These are phyloP conservation scores for Calvatia gigantea DNA, from an alignment of 768 basidiomycete genomes.

Conservation along the genomic window DNA sequence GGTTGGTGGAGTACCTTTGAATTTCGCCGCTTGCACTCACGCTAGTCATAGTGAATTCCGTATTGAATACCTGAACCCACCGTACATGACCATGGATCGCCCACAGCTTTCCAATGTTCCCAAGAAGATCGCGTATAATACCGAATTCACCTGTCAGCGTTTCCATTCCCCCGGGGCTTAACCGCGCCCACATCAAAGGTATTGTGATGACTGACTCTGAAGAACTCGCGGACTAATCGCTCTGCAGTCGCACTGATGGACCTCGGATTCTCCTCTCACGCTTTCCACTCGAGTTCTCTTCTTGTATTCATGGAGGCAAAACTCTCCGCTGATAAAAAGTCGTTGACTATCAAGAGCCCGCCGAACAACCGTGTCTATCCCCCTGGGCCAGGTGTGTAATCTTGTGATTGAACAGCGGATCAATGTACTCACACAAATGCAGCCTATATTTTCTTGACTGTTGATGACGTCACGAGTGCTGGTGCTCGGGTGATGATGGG, in stretches of 20 bases:
- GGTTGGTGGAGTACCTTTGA: slow-evolving; percentile 9
- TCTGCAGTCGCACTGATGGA: slow-evolving; percentile 35
- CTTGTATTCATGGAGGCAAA: slow-evolving; percentile 32
- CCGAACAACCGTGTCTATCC: slow-evolving; percentile 35
- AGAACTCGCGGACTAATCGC: neutral
- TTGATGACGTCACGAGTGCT: slow-evolving; percentile 24
- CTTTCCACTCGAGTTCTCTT: slow-evolving; percentile 35
- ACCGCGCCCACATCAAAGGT: slow-evolving; percentile 29
- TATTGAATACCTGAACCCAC: slow-evolving; percentile 38
- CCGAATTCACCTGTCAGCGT: slow-evolving; percentile 31
- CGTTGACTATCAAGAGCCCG: slow-evolving; percentile 31
- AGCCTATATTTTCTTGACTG: neutral
- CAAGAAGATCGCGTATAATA: slow-evolving; percentile 32
- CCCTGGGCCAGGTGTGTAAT: slow-evolving; percentile 33
- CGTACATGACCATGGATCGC: slow-evolving; percentile 35
- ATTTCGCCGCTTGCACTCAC: neutral
- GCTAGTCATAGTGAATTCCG: slow-evolving; percentile 32
- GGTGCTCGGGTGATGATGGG: slow-evolving; percentile 39
- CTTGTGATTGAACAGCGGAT: no score
- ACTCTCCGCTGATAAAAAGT: slow-evolving; percentile 27
- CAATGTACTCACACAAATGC: neutral
- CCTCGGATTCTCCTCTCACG: slow-evolving; percentile 41
- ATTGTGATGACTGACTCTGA: neutral
- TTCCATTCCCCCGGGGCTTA: slow-evolving; percentile 25
- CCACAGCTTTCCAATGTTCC: slow-evolving; percentile 33